These are phyloP conservation scores for Candida sithepensis DNA, from an alignment of 805 yeast species.

Conservation along the genomic window DNA sequence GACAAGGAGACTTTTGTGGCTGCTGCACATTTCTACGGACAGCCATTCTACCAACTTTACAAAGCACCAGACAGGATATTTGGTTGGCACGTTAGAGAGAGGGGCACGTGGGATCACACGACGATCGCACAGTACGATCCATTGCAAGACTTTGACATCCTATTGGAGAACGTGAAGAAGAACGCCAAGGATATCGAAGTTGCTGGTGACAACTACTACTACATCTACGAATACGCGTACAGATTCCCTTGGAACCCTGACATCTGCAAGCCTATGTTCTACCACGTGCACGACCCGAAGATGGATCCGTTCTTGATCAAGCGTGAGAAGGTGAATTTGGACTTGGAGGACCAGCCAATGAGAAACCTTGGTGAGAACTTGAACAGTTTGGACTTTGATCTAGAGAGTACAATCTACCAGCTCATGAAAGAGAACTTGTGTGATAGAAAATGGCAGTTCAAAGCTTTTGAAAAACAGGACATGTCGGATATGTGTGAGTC, in stretches of 20 bases:
- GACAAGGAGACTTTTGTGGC: slow-evolving; percentile 74
- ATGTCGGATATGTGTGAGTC: slow-evolving; percentile 5
- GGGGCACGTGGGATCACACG: slow-evolving; percentile 18
- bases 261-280: slow-evolving; percentile 24
- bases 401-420: slow-evolving; percentile 26
- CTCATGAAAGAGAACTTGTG: slow-evolving; percentile 18
- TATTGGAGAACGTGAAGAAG: slow-evolving; percentile 7
- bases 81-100: slow-evolving; percentile 16
- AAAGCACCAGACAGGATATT: slow-evolving; percentile 25
- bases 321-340: slow-evolving; percentile 16
- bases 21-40: slow-evolving; percentile 48
- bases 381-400: slow-evolving; percentile 18
- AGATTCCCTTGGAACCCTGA: slow-evolving; percentile 15
- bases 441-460: slow-evolving; percentile 5
- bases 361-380: slow-evolving; percentile 26
- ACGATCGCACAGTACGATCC: slow-evolving; percentile 29
- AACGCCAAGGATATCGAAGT: slow-evolving; percentile 4
- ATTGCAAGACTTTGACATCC: slow-evolving; percentile 20
- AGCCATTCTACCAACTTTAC: slow-evolving; percentile 47
- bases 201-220: background rate
- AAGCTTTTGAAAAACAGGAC: background rate
- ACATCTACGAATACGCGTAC: slow-evolving; percentile 7
- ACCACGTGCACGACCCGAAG: slow-evolving; percentile 50
- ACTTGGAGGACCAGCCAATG: slow-evolving; percentile 12
- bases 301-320: slow-evolving; percentile 43